Conservation (phyloP, 495 filamentous ascomycete species). For the Peziza echinospora region DNA sequence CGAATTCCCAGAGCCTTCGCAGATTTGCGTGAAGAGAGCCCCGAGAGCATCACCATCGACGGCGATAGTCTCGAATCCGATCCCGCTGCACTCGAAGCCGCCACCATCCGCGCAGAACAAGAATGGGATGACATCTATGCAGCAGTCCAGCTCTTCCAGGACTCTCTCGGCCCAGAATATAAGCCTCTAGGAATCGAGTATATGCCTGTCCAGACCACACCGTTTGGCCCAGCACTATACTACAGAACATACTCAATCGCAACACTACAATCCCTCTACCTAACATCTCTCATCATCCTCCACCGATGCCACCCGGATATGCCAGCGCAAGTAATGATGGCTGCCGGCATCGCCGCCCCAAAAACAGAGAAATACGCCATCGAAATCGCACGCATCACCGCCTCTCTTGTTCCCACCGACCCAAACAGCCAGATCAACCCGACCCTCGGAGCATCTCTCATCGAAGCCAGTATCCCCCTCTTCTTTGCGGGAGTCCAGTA, state of each 20-base stretch:
- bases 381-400: slow-evolving; percentile 58
- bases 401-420: slow-evolving; percentile 48
- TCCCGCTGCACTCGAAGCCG: slow-evolving; percentile 34
- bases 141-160: slow-evolving; percentile 44
- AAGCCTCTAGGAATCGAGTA: slow-evolving; percentile 55
- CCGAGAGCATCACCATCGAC: slow-evolving; percentile 21
- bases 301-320: slow-evolving; percentile 64
- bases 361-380: slow-evolving; percentile 48
- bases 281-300: slow-evolving; percentile 58
- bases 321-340: slow-evolving; percentile 78
- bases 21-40: slow-evolving; percentile 18
- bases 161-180: slow-evolving; percentile 52
- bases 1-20: slow-evolving; percentile 37
- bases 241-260: slow-evolving; percentile 74
- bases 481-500: slow-evolving; percentile 82
- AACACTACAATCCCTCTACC: slow-evolving; percentile 64
- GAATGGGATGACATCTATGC: slow-evolving; percentile 60
- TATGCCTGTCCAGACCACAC: slow-evolving; percentile 37
- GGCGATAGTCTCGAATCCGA: slow-evolving; percentile 20
- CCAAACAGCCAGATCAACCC: slow-evolving; percentile 44
- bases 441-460: slow-evolving; percentile 55
- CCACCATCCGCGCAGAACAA: slow-evolving; percentile 43
- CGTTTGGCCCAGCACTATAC: slow-evolving; percentile 52
- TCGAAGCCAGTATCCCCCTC: slow-evolving; percentile 54
- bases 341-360: slow-evolving; percentile 46